A percentile compares a stretch with the other conserved stretches of the same genome.
phyloP scores from a whole-genome alignment of 805 yeast genomes.

The Monosporozyma siamensis region DNA sequence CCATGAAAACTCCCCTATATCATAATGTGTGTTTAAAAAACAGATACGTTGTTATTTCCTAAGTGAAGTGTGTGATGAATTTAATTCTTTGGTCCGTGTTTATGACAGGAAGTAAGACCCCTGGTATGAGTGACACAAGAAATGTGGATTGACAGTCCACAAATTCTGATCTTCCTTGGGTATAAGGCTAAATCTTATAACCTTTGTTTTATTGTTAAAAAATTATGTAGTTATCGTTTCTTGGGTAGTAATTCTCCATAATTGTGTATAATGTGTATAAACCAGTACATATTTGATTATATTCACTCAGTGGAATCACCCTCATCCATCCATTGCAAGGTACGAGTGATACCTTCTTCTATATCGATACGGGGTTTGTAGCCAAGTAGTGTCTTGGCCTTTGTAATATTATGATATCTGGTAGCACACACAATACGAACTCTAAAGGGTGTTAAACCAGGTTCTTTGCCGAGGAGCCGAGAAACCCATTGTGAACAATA shows the following conservation, averaged over 20 bases:
- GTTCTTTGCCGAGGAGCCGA: conserved; percentile 65
- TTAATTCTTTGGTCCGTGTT: conserved; percentile 18
- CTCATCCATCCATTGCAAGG: conserved; percentile 86
- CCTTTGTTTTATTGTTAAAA: too few species aligned
- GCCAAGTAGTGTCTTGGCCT: conserved; percentile 71
- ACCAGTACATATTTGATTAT: too few species aligned
- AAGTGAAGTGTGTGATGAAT: conserved; percentile 9
- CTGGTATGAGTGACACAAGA: conserved; percentile 81
- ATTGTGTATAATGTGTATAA: too few species aligned
- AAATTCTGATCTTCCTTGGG: conserved; percentile 31
- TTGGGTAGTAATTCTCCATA: too few species aligned
- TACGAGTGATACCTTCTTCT: conserved; percentile 69
- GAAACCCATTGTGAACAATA: conserved; percentile 70
- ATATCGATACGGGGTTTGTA: conserved; percentile 72
- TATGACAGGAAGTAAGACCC: conserved; percentile 92
- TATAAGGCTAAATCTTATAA: too few species aligned
- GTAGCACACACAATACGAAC: conserved; percentile 87
- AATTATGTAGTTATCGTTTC: too few species aligned
- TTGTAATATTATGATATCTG: conserved; percentile 84
- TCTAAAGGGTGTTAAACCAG: conserved; percentile 93
- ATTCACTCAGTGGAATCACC: too few species aligned
- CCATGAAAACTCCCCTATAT: too few species aligned
- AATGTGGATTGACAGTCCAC: conserved; percentile 28
- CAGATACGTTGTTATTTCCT: conserved; percentile 2
- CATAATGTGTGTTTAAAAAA: too few species aligned